phyloP scores from a whole-genome alignment of 495 filamentous ascomycete species.

The Talaromyces ruber region DNA sequence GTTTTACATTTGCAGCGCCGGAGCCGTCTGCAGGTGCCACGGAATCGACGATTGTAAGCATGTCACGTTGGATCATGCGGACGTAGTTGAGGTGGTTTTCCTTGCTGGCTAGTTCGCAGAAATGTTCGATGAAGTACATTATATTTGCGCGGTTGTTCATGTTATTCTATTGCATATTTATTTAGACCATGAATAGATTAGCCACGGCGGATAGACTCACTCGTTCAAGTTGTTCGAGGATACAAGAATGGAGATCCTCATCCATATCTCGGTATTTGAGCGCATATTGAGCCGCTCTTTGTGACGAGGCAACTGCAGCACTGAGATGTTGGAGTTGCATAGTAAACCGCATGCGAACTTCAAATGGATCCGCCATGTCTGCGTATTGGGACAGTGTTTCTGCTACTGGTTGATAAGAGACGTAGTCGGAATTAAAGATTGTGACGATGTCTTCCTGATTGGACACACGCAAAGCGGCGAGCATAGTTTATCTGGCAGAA shows the following conservation, averaged over 20 bases:
- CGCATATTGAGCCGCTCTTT: constrained; percentile 91
- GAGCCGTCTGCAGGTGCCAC: constrained; percentile 75
- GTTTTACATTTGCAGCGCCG: constrained; percentile 89
- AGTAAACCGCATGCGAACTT: constrained; percentile 96
- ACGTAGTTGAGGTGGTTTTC: constrained; percentile 71
- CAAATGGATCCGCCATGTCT: constrained; percentile 88
- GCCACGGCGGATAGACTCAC: constrained; percentile 29
- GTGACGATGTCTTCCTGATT: neutral
- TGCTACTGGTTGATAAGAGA: neutral
- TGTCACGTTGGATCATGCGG: constrained; percentile 90
- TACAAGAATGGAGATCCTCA: constrained; percentile 95
- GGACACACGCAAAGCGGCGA: neutral
- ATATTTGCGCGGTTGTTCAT: constrained; percentile 98
- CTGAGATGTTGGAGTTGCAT: constrained; percentile 78
- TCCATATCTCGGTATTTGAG: constrained; percentile 86
- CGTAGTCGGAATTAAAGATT: neutral
- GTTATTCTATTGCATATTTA: constrained; percentile 50
- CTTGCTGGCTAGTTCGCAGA: constrained; percentile 76
- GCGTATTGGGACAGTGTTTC: constrained; percentile 4
- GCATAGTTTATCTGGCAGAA: constrained; percentile 3
- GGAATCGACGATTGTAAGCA: constrained; percentile 78
- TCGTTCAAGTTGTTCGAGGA: constrained; percentile 86
- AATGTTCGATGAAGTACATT: constrained; percentile 96
- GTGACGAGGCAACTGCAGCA: constrained; percentile 77
- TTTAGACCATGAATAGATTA: neutral